Evolutionary conservation across 2,329 filamentous ascomycete genomes (phyloP).

Genomic region (Colletotrichum cuscutae): DNA sequence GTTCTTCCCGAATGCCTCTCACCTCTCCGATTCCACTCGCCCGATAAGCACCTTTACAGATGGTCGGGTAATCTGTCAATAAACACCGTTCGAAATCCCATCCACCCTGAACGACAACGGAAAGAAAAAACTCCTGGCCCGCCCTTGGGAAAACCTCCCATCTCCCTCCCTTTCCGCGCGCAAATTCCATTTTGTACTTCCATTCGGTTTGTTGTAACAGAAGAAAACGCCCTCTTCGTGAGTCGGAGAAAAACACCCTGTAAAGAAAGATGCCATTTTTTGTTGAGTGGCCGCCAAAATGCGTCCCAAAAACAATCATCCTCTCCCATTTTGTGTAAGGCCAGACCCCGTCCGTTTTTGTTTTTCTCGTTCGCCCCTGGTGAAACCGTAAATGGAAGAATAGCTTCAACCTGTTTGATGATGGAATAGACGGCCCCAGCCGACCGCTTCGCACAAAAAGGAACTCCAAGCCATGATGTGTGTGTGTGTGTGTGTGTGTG

Average conservation of each 20-base stretch:
- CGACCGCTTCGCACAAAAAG: conserved; percentile 4
- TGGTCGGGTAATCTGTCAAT: background rate
- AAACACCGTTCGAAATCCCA: background rate
- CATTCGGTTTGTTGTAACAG: background rate
- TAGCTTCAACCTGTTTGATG: background rate
- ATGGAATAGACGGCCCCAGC: background rate
- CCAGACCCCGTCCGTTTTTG: conserved; percentile 21
- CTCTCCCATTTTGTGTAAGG: background rate
- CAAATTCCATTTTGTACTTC: background rate
- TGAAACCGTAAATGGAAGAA: background rate
- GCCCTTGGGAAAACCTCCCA: background rate
- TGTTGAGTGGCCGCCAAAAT: conserved; percentile 17
- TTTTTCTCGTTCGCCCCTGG: conserved; percentile 1
- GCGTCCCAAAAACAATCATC: background rate
- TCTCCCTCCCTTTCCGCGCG: background rate
- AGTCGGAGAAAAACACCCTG: background rate
- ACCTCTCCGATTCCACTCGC: background rate
- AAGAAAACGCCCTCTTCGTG: conserved; percentile 27
- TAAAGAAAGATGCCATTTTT: conserved; percentile 22
- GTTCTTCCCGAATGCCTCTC: background rate
- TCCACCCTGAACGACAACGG: background rate
- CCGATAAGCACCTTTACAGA: background rate
- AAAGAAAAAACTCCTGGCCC: background rate
- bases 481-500: conserved; percentile 7
- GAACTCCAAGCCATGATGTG: conserved; percentile 18